A percentile compares a stretch with the other conserved stretches of the same genome.
These are phyloP conservation scores for Gaeumannomyces sp. DNA, from an alignment of 2,329 filamentous ascomycete species.

Conservation along the genomic window DNA sequence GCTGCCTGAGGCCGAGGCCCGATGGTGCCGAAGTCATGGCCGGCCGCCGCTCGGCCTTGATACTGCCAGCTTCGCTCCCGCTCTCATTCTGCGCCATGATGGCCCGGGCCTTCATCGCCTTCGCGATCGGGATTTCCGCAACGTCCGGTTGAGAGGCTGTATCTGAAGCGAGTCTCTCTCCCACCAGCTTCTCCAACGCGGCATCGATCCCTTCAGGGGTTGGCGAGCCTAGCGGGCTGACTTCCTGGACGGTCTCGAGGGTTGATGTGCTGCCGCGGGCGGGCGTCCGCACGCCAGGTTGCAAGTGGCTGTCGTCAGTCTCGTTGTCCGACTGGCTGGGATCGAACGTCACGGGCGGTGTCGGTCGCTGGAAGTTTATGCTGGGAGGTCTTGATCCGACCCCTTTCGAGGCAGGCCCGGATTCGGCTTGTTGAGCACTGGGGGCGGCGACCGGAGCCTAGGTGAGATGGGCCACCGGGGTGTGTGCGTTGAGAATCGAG, in stretches of 20 bases:
- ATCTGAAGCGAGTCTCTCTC: constrained; percentile 41
- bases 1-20: constrained; percentile 55
- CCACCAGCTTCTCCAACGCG: constrained; percentile 41
- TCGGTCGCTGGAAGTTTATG: constrained; percentile 48
- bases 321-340: constrained; percentile 43
- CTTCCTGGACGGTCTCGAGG: constrained; percentile 88
- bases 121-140: constrained; percentile 30
- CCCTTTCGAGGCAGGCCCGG: constrained; percentile 35
- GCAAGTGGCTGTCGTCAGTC: constrained; percentile 42
- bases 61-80: constrained; percentile 61
- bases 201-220: constrained; percentile 51
- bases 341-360: constrained; percentile 34
- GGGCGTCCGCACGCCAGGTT: constrained; percentile 53
- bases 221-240: constrained; percentile 70
- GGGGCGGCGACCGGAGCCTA: constrained; percentile 70
- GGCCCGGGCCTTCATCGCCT: constrained; percentile 40
- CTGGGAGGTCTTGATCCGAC: constrained; percentile 40
- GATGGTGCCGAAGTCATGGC: constrained; percentile 41
- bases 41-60: constrained; percentile 35
- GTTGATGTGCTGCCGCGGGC: constrained; percentile 54
- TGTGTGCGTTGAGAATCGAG: constrained; percentile 42
- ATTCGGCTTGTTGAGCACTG: constrained; percentile 42
- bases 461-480: constrained; percentile 74
- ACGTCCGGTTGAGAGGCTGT: constrained; percentile 34
- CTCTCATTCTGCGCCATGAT: constrained; percentile 46